phyloP scores from a whole-genome alignment of 2,329 filamentous ascomycete species.

The Monosporascus sp. region DNA sequence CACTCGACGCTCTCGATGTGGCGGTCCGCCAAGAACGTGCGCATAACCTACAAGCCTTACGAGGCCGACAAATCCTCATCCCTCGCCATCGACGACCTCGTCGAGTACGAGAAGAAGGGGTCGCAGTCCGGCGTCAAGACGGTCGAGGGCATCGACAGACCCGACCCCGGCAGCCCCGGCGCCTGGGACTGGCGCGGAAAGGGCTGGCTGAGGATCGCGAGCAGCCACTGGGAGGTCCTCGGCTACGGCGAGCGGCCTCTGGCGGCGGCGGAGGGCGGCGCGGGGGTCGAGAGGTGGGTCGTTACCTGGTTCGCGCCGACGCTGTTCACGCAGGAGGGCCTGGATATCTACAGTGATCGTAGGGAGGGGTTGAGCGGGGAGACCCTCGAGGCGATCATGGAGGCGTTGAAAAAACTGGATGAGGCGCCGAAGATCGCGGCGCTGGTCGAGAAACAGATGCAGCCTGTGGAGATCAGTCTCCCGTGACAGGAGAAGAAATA shows the following conservation, averaged over 20 bases:
- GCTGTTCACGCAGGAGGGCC: constrained; percentile 73
- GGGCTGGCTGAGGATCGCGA: constrained; percentile 66
- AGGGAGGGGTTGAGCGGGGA: constrained; percentile 53
- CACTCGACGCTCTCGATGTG: constrained; percentile 77
- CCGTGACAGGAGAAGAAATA: constrained; percentile 39
- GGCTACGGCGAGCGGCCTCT: constrained; percentile 59
- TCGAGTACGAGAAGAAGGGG: constrained; percentile 48
- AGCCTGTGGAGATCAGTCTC: constrained; percentile 43
- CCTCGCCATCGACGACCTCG: constrained; percentile 61
- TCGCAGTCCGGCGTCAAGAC: constrained; percentile 46
- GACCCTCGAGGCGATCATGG: constrained; percentile 51
- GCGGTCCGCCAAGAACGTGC: constrained; percentile 72
- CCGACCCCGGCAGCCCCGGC: constrained; percentile 28
- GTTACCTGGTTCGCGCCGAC: constrained; percentile 84
- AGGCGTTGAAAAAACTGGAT: constrained; percentile 45
- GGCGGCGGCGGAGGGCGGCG: constrained; percentile 28
- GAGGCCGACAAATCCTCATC: constrained; percentile 26
- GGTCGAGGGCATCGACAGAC: constrained; percentile 60
- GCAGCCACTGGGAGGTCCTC: constrained; percentile 74
- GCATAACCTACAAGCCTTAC: constrained; percentile 66
- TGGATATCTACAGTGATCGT: constrained; percentile 70
- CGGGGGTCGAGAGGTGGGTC: constrained; percentile 55
- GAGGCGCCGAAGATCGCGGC: constrained; percentile 50
- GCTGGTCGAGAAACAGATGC: constrained; percentile 44
- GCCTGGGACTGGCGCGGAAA: constrained; percentile 75